phyloP scores from a whole-genome alignment of 176 grass and related monocot genomes.

The Microstegium vimineum region DNA sequence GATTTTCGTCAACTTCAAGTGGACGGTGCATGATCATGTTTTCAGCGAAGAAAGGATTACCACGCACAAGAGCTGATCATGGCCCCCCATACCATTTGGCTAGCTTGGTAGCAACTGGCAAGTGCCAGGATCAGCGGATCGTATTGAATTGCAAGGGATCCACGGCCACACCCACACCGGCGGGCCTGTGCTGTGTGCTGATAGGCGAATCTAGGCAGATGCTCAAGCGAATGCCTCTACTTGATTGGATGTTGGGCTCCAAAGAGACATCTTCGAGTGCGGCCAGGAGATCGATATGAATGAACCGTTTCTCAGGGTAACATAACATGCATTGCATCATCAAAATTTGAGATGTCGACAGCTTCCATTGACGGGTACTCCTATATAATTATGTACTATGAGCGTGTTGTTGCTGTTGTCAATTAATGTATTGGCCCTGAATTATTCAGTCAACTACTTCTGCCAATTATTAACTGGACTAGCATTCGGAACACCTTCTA shows the following conservation, averaged over 20 bases:
- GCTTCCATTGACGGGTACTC: not conserved
- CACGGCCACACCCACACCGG: not conserved
- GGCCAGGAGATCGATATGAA: not conserved
- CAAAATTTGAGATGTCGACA: not conserved
- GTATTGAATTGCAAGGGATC: slow-evolving; percentile 25
- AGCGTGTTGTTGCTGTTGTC: not conserved
- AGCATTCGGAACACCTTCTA: not conserved
- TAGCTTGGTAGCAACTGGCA: not conserved
- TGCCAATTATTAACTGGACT: not conserved
- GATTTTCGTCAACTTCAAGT: not conserved
- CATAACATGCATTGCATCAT: not conserved
- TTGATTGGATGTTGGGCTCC: slow-evolving; percentile 20
- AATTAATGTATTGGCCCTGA: not conserved
- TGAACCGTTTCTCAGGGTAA: not conserved
- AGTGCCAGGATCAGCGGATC: not conserved
- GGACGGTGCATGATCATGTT: not conserved
- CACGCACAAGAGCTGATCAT: not conserved
- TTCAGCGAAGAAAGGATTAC: not conserved
- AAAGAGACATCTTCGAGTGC: not conserved
- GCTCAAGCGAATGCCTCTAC: slow-evolving; percentile 3
- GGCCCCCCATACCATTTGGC: not conserved
- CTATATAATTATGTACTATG: not conserved
- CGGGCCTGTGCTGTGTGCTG: not conserved
- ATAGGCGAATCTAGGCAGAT: slow-evolving; percentile 15
- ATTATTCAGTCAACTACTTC: not conserved